These are phyloP conservation scores for Pichia cabralensis DNA, from an alignment of 805 yeast species.

Conservation along the genomic window DNA sequence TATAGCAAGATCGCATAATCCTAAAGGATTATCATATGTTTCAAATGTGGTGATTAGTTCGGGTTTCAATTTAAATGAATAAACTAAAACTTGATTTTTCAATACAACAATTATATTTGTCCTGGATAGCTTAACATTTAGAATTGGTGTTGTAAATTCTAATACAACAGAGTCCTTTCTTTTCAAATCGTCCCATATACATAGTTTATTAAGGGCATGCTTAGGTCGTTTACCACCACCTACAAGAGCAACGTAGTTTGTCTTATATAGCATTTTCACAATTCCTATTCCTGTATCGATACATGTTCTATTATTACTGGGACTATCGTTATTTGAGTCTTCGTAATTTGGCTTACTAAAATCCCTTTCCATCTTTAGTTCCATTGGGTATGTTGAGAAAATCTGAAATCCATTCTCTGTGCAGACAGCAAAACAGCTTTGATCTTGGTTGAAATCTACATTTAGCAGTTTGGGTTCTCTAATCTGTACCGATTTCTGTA, in stretches of 20 bases:
- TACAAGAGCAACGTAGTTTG: constrained; percentile 80
- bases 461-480: constrained; percentile 35
- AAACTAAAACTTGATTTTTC: constrained; percentile 56
- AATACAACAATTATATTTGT: constrained; percentile 67
- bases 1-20: constrained; percentile 43
- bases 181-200: constrained; percentile 89
- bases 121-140: constrained; percentile 66
- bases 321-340: not conserved
- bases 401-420: constrained; percentile 76
- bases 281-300: constrained; percentile 56
- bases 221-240: constrained; percentile 84
- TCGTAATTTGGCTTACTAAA: too few species aligned
- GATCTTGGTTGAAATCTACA: constrained; percentile 79
- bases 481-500: constrained; percentile 12
- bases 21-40: constrained; percentile 52
- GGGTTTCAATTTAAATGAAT: constrained; percentile 78
- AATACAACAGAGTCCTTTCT: constrained; percentile 60
- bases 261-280: constrained; percentile 76
- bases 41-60: constrained; percentile 52
- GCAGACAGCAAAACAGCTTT: constrained; percentile 79
- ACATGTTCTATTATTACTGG: not conserved
- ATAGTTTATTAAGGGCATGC: constrained; percentile 67
- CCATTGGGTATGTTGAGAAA: constrained; percentile 82
- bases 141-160: constrained; percentile 68
- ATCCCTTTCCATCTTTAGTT: constrained; percentile 53